Percentiles rank a stretch among this genome's conserved stretches.
Conservation (phyloP, 2,329 filamentous ascomycete genomes). For the Penicillium brasilianum region DNA sequence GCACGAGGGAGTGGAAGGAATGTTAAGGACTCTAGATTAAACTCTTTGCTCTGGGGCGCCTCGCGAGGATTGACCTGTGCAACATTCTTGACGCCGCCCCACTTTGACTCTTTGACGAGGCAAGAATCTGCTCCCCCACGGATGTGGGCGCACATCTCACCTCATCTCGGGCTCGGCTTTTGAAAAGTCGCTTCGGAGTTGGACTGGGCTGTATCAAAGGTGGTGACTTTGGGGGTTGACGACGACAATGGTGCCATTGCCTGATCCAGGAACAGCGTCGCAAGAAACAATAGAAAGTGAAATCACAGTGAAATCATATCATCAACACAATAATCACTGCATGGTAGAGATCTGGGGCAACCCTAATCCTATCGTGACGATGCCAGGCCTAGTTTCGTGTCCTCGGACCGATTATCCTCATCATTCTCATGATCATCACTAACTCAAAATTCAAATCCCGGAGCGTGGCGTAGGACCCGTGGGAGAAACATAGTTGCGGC, state of each 20-base stretch:
- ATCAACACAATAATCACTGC: background rate
- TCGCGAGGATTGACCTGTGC: constrained; percentile 20
- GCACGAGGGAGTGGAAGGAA: background rate
- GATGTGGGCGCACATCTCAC: constrained; percentile 6
- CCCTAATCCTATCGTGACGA: background rate
- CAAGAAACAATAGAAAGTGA: background rate
- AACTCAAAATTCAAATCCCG: constrained; percentile 4
- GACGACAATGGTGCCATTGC: background rate
- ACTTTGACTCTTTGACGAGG: background rate
- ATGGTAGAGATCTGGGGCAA: background rate
- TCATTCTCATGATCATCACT: background rate
- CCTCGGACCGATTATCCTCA: background rate
- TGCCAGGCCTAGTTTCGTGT: background rate
- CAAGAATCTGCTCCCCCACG: background rate
- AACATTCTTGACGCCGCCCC: constrained; percentile 12
- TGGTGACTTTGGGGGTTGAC: background rate
- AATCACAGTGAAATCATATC: background rate
- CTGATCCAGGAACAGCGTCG: background rate
- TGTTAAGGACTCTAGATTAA: background rate
- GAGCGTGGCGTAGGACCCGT: constrained; percentile 4
- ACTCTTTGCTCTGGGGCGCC: background rate
- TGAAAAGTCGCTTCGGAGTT: background rate
- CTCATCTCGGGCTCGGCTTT: background rate
- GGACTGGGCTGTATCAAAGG: background rate
- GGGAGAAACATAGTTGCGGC: background rate